Evolutionary conservation across 768 basidiomycete genomes (phyloP).

Genomic region (Neoboletus subvelutipes): DNA sequence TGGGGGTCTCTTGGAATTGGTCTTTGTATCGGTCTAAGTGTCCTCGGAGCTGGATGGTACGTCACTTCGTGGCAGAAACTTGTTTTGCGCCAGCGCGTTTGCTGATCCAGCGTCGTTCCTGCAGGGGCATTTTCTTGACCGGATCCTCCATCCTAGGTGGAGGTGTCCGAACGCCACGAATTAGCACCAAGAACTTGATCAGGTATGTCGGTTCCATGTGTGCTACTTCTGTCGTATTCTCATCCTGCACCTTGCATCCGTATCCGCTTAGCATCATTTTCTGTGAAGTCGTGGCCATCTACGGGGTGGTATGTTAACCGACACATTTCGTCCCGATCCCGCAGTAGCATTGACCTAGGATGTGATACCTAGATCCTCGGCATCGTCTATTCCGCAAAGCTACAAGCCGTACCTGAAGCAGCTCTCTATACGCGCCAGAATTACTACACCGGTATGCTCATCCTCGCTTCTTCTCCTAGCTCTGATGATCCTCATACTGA

Average conservation of each 20-base stretch:
- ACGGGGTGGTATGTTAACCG: constrained; percentile 73
- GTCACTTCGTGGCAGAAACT: constrained; percentile 25
- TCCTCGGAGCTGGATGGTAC: constrained; percentile 93
- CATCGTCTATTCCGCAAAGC: constrained; percentile 91
- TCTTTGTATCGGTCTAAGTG: constrained; percentile 89
- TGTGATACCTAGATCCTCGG: constrained; percentile 71
- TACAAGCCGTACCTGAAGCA: constrained; percentile 58
- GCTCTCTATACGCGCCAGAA: constrained; percentile 80
- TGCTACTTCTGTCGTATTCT: not conserved
- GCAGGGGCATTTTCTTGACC: constrained; percentile 96
- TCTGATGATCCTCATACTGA: not conserved
- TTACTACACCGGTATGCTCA: constrained; percentile 79
- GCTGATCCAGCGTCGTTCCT: not conserved
- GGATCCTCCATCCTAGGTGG: constrained; percentile 97
- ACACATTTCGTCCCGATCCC: not conserved
- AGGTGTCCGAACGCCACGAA: constrained; percentile 90
- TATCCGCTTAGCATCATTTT: constrained; percentile 79
- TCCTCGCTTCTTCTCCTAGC: not conserved
- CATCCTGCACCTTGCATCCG: not conserved
- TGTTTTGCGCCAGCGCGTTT: not conserved
- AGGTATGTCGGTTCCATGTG: constrained; percentile 50
- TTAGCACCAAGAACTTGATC: constrained; percentile 96
- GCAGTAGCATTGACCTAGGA: not conserved
- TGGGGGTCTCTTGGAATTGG: constrained; percentile 93
- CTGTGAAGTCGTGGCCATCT: constrained; percentile 99